These are phyloP conservation scores for Botrytis fabae DNA, from an alignment of 2,329 filamentous ascomycete genomes.

Conservation along the genomic window DNA sequence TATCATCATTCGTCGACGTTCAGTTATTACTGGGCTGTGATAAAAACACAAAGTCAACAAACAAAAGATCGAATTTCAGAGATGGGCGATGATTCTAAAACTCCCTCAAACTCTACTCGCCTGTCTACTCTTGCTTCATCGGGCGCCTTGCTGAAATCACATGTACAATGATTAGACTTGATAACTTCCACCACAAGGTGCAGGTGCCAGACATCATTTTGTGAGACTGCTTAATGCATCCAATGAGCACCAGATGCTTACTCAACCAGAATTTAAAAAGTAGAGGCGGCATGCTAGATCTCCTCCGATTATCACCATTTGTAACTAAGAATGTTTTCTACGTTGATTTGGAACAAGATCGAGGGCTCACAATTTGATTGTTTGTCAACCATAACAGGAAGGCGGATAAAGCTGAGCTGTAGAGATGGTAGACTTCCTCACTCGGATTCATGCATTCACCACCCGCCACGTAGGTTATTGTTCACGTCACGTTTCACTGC, in stretches of 20 bases:
- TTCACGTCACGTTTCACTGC: slow-evolving; percentile 10
- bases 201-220: neutral
- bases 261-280: neutral
- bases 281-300: neutral
- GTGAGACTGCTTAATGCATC: neutral
- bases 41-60: neutral
- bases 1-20: neutral
- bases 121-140: neutral
- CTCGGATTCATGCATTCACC: neutral
- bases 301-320: neutral
- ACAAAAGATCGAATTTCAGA: neutral
- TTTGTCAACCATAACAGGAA: neutral
- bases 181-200: neutral
- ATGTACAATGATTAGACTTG: neutral
- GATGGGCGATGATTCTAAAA: neutral
- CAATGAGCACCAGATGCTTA: neutral
- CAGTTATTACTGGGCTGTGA: neutral
- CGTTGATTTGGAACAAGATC: neutral
- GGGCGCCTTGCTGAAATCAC: neutral
- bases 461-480: slow-evolving; percentile 4
- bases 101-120: neutral
- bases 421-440: neutral
- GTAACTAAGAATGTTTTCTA: neutral
- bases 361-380: neutral
- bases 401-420: neutral